Base-by-base conservation (phyloP, 2,329 filamentous ascomycete genomes). In the Fusarium metavorans region DNA sequence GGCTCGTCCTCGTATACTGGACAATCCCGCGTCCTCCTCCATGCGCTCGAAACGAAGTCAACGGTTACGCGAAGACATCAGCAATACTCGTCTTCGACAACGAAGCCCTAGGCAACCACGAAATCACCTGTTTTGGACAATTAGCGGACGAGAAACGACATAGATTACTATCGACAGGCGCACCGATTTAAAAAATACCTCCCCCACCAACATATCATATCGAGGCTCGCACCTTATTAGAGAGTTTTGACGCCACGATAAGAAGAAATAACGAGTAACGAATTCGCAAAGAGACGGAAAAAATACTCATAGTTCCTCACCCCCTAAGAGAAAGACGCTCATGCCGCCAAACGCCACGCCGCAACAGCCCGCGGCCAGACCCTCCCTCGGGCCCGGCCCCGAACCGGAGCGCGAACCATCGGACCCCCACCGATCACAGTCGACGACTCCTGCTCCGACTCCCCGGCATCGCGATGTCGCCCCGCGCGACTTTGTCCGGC, bases 401-500 rank as follows among this genome's bases (percentile, higher is more conserved):
- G 68, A 64, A 34, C 64, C 64, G 20, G 60, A 71, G 32, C 35
- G 41, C 63, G 68, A 66, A 66, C 50, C 35, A 37, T 56, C 64
- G 66, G 63, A 57, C 66, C 41, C 54, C 57, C 59, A 39, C 63
- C 69, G 60, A 18, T 59, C 64, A 2, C 57, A 20, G 23, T 67
- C 72, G 3, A 67, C 59, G 23, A 67, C 73, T 13, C 56, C 73
- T 50, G 35, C 67, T 20, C 50, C 54, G 13, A 32, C 27, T 2
- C 20, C 57, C 9, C 18, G 58, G 43, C 73, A 75, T 54, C 73
- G 73, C 35, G 58, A 76, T 50, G 73, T 78, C 27, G 35, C 48
- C 8, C 74, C 80, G 5, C 81, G 82, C 27, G 77, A 81, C n/a
- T 76, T 83, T 20, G 78, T 97, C 71, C 92, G 92, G 50, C 85